Evolutionary conservation across 768 basidiomycete genomes (phyloP), one percentile per base, ranked within the genome.

Genomic region (Scleroderma citrinum): DNA sequence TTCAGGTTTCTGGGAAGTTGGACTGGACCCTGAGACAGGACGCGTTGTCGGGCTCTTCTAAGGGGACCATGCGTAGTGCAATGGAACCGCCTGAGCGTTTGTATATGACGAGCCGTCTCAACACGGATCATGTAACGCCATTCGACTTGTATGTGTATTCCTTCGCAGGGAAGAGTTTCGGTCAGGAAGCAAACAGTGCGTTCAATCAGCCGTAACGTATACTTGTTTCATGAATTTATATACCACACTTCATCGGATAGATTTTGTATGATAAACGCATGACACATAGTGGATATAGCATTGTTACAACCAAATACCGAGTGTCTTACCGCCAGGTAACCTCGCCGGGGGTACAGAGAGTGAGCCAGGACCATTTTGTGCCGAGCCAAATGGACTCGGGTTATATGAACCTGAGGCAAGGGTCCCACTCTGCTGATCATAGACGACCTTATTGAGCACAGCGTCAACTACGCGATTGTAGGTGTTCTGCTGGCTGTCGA

Each of bases 1-100:
- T 52, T 56, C 52, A 83, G 85, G 88, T 17, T 92, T 92, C 76
- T 92, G 89, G 89, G 90, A 92, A 67, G 89, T 92, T 55, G 86
- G 81, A 26, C 76, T 92, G 14, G 86, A 91, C 64, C 74, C 78
- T 23, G 80, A 87, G 59, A 82, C 82, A 3, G 93, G 93, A 46
- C 76, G 81, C 36, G 90, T 92, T 40, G 74, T 91, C 50, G 93
- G 93, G 38, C 75, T 96, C 47, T 96, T 94, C 77, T 95, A 63
- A 50, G 38, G 34, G 34, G 34, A 5, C 12, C 34, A 13, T 35
- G 5, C 13, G n/a, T 35, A 7, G 42, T 46, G 48, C 38, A 20
- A 31, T 40, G 32, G 42, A 32, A 42, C 44, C 23, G 16, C 26
- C 37, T 45, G 52, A 52, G 56, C 52, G 56, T 55, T 49, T 49